phyloP scores from a whole-genome alignment of 495 filamentous ascomycete species.

The Aspergillus funiculosus region DNA sequence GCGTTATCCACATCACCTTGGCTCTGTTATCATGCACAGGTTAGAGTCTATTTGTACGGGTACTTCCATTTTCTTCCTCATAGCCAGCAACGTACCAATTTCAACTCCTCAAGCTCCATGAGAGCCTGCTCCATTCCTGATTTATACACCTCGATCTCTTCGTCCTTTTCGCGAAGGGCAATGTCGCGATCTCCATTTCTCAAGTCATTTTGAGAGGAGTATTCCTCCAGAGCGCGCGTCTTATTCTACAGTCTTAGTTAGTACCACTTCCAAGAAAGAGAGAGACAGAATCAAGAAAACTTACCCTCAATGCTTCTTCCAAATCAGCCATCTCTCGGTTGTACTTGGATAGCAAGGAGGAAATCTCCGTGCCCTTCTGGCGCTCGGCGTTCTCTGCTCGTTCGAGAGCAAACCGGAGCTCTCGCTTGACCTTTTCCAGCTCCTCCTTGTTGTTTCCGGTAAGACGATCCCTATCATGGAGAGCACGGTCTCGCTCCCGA shows the following conservation, averaged over 20 bases:
- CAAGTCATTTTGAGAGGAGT: slow-evolving; percentile 68
- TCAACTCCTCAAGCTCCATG: slow-evolving; percentile 81
- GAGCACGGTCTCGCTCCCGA: slow-evolving; percentile 86
- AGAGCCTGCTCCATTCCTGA: slow-evolving; percentile 94
- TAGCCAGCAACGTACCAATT: slow-evolving; percentile 38
- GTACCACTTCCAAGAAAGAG: background rate
- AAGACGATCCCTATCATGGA: slow-evolving; percentile 83
- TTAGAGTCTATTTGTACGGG: background rate
- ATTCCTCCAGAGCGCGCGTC: slow-evolving; percentile 79
- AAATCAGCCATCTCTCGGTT: slow-evolving; percentile 95
- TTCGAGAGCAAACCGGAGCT: slow-evolving; percentile 86
- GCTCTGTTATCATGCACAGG: slow-evolving; percentile 26
- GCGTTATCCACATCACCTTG: slow-evolving; percentile 74
- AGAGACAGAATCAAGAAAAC: slow-evolving; percentile 7
- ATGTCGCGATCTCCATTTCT: slow-evolving; percentile 80
- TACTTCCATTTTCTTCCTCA: background rate
- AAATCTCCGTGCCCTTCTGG: slow-evolving; percentile 88
- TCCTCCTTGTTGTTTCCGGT: slow-evolving; percentile 87
- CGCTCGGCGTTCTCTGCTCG: slow-evolving; percentile 90
- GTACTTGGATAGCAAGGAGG: slow-evolving; percentile 87
- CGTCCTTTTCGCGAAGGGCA: slow-evolving; percentile 83
- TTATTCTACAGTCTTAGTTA: slow-evolving; percentile 50
- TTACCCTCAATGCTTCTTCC: slow-evolving; percentile 76
- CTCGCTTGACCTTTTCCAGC: slow-evolving; percentile 92
- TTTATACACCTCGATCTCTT: slow-evolving; percentile 95